Evolutionary conservation across 768 basidiomycete genomes (phyloP).

Genomic region (Serendipita vermifera): DNA sequence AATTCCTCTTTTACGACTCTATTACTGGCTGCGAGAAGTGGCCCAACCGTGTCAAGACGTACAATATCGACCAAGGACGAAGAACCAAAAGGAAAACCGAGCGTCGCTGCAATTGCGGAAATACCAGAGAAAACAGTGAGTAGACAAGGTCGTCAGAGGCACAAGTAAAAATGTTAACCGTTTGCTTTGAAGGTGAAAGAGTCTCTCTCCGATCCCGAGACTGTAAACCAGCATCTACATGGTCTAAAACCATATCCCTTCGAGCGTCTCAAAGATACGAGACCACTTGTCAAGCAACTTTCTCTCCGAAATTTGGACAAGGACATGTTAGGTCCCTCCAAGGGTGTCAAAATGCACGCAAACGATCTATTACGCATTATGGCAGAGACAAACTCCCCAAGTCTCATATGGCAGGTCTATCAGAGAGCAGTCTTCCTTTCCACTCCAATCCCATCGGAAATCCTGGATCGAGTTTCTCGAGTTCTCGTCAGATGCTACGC

Average conservation of each 20-base stretch:
- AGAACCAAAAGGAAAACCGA: too few relatives aligned
- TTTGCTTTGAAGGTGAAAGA: too few relatives aligned
- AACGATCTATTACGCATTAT: background rate
- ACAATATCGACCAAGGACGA: too few relatives aligned
- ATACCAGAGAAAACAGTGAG: too few relatives aligned
- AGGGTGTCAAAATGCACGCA: background rate
- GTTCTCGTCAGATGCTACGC: conserved; percentile 42
- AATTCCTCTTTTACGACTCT: too few relatives aligned
- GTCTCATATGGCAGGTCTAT: background rate
- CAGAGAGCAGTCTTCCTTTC: background rate
- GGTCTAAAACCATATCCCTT: background rate
- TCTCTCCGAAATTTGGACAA: background rate
- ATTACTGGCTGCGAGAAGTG: too few relatives aligned
- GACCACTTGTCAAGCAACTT: background rate
- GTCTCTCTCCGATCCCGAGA: too few relatives aligned
- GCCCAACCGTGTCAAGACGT: too few relatives aligned
- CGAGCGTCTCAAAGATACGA: background rate
- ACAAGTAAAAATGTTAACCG: too few relatives aligned
- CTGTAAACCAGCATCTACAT: background rate
- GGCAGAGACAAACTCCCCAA: conserved; percentile 6
- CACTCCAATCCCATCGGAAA: conserved; percentile 7
- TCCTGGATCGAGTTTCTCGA: conserved; percentile 47
- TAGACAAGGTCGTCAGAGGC: too few relatives aligned
- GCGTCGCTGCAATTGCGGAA: too few relatives aligned
- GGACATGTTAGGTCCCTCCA: background rate